phyloP scores from a whole-genome alignment of 805 yeast species.

The Teunomyces barrocoloradensis region DNA sequence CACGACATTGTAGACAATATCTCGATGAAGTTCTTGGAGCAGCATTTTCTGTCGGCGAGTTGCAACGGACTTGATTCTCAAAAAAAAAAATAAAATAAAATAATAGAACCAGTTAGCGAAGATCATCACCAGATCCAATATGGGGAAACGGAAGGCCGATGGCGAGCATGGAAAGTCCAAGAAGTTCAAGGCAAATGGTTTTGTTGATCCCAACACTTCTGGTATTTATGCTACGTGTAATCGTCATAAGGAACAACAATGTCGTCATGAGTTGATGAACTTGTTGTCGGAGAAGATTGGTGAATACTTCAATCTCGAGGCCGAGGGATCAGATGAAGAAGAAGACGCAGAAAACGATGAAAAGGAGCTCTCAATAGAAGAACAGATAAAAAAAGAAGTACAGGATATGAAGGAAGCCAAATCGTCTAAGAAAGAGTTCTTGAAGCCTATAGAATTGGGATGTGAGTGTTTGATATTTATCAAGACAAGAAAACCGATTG shows the following conservation, averaged over 20 bases:
- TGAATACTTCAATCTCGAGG: conserved; percentile 28
- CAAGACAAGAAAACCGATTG: conserved; percentile 74
- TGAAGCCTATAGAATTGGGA: conserved; percentile 61
- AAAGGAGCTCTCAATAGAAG: conserved; percentile 63
- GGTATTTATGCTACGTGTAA: conserved; percentile 91
- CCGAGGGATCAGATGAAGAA: conserved; percentile 21
- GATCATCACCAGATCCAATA: conserved; percentile 7
- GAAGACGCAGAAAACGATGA: conserved; percentile 20
- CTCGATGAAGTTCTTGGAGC: conserved; percentile 5
- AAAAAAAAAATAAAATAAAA: background rate
- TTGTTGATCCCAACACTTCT: conserved; percentile 77
- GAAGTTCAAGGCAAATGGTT: conserved; percentile 48
- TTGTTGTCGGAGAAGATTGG: conserved; percentile 46
- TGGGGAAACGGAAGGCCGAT: conserved; percentile 31
- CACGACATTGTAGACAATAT: conserved; percentile 9
- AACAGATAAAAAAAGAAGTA: conserved; percentile 69
- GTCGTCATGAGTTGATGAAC: conserved; percentile 67
- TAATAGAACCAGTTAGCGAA: background rate
- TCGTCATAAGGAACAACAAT: conserved; percentile 73
- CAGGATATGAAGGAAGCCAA: conserved; percentile 51
- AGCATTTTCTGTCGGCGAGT: background rate
- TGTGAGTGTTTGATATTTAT: conserved; percentile 86
- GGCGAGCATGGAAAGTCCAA: conserved; percentile 23
- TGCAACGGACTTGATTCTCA: background rate
- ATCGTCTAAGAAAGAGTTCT: conserved; percentile 42